phyloP scores from a whole-genome alignment of 2,329 filamentous ascomycete species.

The Fusarium sp. region DNA sequence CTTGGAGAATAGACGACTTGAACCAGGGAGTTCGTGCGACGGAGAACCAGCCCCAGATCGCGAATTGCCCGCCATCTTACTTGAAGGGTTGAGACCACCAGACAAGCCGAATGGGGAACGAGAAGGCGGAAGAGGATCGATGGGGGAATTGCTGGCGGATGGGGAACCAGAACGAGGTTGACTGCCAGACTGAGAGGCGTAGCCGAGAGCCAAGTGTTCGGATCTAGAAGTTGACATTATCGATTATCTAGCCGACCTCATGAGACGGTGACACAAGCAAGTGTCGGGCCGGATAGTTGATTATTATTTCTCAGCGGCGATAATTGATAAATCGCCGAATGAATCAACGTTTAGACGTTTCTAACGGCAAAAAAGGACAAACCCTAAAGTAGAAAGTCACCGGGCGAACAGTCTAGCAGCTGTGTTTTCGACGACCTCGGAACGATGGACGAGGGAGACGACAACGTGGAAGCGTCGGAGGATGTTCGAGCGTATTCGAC shows the following conservation, averaged over 20 bases:
- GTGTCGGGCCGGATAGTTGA: constrained; percentile 41
- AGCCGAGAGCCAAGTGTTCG: constrained; percentile 87
- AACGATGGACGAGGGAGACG: constrained; percentile 20
- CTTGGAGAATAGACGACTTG: constrained; percentile 85
- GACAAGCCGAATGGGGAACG: constrained; percentile 79
- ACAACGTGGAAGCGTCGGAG: constrained; percentile 31
- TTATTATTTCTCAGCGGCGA: constrained; percentile 39
- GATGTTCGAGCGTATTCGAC: constrained; percentile 34
- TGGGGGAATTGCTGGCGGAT: constrained; percentile 81
- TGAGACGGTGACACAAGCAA: constrained; percentile 45
- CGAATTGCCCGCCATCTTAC: constrained; percentile 67
- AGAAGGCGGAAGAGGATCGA: constrained; percentile 72
- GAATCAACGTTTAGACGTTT: constrained; percentile 33
- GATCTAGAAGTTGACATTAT: constrained; percentile 93
- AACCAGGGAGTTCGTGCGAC: constrained; percentile 84
- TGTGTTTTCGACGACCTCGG: constrained; percentile 16
- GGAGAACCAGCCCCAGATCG: constrained; percentile 94
- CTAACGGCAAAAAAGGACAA: constrained; percentile 29
- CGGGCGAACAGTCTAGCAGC: constrained; percentile 26
- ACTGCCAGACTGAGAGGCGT: constrained; percentile 74
- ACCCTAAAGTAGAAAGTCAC: constrained; percentile 11
- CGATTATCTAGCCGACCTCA: constrained; percentile 73
- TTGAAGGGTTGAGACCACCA: constrained; percentile 66
- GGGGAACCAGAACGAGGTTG: constrained; percentile 81
- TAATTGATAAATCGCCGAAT: constrained; percentile 15